Conservation (phyloP, 208 protist genomes). For the Trypanosoma theileri region DNA sequence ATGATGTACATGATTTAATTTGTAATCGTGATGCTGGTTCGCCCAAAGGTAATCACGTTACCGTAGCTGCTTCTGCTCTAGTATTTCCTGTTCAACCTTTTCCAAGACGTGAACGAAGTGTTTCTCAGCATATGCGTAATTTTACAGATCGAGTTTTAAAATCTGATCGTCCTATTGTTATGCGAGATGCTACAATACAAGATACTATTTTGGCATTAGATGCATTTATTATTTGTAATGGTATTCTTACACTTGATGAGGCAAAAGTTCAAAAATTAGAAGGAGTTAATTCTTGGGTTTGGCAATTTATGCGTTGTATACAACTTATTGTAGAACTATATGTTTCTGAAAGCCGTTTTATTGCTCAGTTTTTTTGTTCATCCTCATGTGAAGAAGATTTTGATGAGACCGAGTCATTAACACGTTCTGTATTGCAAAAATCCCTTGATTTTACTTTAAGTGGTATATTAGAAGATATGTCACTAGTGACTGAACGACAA, state of each 20-base stretch:
- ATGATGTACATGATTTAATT: slow-evolving; percentile 53
- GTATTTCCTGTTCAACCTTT: slow-evolving; percentile 51
- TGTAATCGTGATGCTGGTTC: slow-evolving; percentile 66
- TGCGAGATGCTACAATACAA: slow-evolving; percentile 52
- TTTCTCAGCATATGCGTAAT: slow-evolving; percentile 70
- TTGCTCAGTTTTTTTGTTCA: slow-evolving; percentile 75
- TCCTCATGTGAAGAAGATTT: slow-evolving; percentile 44
- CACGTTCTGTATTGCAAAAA: slow-evolving; percentile 50
- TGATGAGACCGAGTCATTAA: slow-evolving; percentile 52
- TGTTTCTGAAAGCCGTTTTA: slow-evolving; percentile 73
- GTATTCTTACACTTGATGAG: slow-evolving; percentile 44
- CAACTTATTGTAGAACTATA: slow-evolving; percentile 57
- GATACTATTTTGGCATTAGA: slow-evolving; percentile 57
- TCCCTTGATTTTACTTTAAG: slow-evolving; percentile 40
- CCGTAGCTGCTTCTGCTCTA: slow-evolving; percentile 18
- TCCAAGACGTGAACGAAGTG: slow-evolving; percentile 63
- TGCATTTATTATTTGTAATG: slow-evolving; percentile 45
- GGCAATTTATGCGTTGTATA: slow-evolving; percentile 57
- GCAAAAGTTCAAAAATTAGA: slow-evolving; percentile 36
- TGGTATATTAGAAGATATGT: slow-evolving; percentile 42
- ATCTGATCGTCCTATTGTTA: slow-evolving; percentile 27
- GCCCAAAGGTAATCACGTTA: slow-evolving; percentile 54
- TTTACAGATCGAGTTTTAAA: slow-evolving; percentile 29
- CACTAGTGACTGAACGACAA: slow-evolving; percentile 52
- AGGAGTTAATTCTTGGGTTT: slow-evolving; percentile 61